Evolutionary conservation across 768 basidiomycete species (phyloP).

Genomic region (Amanita pallidorosea): DNA sequence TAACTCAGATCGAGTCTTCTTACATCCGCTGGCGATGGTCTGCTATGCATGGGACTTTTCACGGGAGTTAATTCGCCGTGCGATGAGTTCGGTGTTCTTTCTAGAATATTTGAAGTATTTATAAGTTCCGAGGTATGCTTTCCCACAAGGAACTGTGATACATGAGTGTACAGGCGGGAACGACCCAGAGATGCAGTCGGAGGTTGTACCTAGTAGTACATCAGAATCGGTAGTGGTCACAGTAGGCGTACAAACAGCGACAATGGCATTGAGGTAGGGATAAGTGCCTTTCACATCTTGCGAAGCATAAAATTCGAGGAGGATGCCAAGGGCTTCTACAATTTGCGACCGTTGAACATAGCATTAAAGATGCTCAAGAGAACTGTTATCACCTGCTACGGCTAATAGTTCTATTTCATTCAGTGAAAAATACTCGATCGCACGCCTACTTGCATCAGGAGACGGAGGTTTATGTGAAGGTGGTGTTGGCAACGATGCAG

Average conservation of each 20-base stretch:
- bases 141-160: slow-evolving; percentile 4
- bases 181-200: slow-evolving; percentile 21
- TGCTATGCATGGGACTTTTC: slow-evolving; percentile 15
- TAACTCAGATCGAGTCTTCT: slow-evolving; percentile 12
- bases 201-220: slow-evolving; percentile 32
- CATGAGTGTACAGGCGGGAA: slow-evolving; percentile 16
- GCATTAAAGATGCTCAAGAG: background rate
- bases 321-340: slow-evolving; percentile 51
- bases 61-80: slow-evolving; percentile 49
- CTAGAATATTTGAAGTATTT: slow-evolving; percentile 17
- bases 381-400: slow-evolving; percentile 43
- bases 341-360: slow-evolving; percentile 4
- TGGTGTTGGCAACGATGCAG: slow-evolving; percentile 71
- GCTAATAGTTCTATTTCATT: slow-evolving; percentile 43
- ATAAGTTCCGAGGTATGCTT: slow-evolving; percentile 11
- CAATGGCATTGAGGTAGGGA: slow-evolving; percentile 39
- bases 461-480: slow-evolving; percentile 68
- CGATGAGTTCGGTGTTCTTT: slow-evolving; percentile 46
- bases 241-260: slow-evolving; percentile 29
- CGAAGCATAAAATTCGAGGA: slow-evolving; percentile 63
- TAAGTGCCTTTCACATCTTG: slow-evolving; percentile 40
- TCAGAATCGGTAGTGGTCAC: slow-evolving; percentile 3
- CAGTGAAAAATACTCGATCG: slow-evolving; percentile 57
- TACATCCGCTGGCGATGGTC: slow-evolving; percentile 2
- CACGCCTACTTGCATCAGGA: slow-evolving; percentile 59